Evolutionary conservation across 139 green algal species (phyloP).

Genomic region (Coccomyxa sp.): DNA sequence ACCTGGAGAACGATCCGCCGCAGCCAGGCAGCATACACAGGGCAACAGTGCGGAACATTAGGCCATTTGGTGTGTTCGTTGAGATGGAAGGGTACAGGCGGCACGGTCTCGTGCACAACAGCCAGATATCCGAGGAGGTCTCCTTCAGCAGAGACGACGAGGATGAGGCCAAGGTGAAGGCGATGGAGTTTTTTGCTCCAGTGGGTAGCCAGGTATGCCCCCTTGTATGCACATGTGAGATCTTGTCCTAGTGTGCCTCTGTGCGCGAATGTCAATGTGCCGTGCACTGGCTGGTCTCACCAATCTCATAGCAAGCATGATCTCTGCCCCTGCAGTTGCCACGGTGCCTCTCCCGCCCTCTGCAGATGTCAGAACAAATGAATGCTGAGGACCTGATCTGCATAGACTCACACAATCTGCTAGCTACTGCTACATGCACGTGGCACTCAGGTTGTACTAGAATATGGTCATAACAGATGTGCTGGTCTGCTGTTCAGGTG

Average conservation of each 20-base stretch:
- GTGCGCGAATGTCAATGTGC: too few species aligned
- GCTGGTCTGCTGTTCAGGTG: slow-evolving; percentile 13
- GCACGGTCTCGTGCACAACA: slow-evolving; percentile 42
- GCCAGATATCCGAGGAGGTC: slow-evolving; percentile 30
- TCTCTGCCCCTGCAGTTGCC: too few species aligned
- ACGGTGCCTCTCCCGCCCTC: too few species aligned
- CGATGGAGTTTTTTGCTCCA: slow-evolving; percentile 41
- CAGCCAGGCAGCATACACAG: background rate
- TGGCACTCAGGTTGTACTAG: too few species aligned
- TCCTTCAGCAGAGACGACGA: slow-evolving; percentile 36
- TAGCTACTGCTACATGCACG: too few species aligned
- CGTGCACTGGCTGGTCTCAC: too few species aligned
- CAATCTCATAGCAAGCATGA: too few species aligned
- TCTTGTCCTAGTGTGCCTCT: too few species aligned
- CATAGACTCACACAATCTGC: too few species aligned
- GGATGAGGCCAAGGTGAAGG: slow-evolving; percentile 39
- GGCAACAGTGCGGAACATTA: slow-evolving; percentile 8
- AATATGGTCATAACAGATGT: too few species aligned
- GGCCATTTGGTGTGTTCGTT: slow-evolving; percentile 50
- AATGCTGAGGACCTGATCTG: background rate
- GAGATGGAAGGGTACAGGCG: slow-evolving; percentile 25
- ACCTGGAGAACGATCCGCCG: background rate
- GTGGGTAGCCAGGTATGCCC: slow-evolving; percentile 19
- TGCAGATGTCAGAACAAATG: too few species aligned
- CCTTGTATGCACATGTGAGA: background rate